Evolutionary conservation across 2,329 filamentous ascomycete species (phyloP).

Genomic region (Hymenoscyphus scutula): DNA sequence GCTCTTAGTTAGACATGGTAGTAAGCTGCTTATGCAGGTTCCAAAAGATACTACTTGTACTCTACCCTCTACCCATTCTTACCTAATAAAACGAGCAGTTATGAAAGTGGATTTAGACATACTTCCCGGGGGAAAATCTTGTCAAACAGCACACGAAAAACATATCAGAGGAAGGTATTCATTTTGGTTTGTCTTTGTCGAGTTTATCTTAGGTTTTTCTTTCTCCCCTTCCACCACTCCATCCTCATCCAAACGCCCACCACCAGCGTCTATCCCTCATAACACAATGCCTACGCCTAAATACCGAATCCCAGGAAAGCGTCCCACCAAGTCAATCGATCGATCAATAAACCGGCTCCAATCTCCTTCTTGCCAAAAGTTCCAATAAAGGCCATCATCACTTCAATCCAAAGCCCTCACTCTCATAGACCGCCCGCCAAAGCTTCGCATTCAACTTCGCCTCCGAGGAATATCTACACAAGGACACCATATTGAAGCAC

Average conservation of each 20-base stretch:
- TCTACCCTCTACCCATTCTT: too few species aligned
- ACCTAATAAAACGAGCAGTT: too few species aligned
- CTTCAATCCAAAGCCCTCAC: slow-evolving; percentile 89
- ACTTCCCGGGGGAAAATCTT: background rate
- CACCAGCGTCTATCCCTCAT: background rate
- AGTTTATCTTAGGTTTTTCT: background rate
- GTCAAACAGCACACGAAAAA: background rate
- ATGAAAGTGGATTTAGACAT: background rate
- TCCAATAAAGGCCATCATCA: slow-evolving; percentile 37
- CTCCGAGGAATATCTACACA: slow-evolving; percentile 69
- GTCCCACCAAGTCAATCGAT: background rate
- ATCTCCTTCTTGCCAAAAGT: background rate
- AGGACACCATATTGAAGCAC: slow-evolving; percentile 81
- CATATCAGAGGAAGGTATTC: background rate
- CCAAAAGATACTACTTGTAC: too few species aligned
- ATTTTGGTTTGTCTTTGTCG: background rate
- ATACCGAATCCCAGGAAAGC: background rate
- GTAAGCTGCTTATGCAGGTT: too few species aligned
- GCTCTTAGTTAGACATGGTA: too few species aligned
- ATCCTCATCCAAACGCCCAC: too few species aligned
- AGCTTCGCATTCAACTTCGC: slow-evolving; percentile 68
- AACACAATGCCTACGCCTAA: background rate
- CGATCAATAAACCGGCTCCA: background rate
- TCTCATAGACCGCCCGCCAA: slow-evolving; percentile 85
- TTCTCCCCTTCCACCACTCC: background rate